Conservation (phyloP, 2,329 filamentous ascomycete genomes). For the Fusarium denticulatum region DNA sequence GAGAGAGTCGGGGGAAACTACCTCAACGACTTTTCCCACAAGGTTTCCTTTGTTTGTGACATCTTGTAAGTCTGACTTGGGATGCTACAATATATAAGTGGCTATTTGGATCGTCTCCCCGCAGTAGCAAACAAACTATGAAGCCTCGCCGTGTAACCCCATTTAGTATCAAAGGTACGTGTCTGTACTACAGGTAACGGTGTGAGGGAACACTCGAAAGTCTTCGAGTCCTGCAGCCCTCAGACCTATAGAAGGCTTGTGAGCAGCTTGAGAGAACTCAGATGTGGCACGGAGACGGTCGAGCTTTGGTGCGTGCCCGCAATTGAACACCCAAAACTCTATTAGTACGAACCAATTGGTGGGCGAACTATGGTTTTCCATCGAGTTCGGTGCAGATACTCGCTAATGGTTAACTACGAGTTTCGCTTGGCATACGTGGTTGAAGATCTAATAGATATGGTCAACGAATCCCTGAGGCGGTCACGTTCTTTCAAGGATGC, state of each 20-base stretch:
- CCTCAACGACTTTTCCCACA: background rate
- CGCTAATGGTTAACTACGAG: background rate
- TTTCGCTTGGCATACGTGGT: background rate
- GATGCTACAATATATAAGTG: background rate
- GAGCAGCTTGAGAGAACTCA: background rate
- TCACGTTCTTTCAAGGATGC: background rate
- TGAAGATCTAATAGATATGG: background rate
- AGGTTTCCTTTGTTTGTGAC: background rate
- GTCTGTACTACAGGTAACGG: slow-evolving; percentile 6
- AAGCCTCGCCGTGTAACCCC: background rate
- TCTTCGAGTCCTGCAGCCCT: background rate
- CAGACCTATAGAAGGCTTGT: background rate
- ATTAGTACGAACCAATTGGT: background rate
- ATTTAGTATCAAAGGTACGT: background rate
- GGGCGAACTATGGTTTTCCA: background rate
- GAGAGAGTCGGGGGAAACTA: background rate
- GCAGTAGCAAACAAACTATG: background rate
- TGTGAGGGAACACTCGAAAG: background rate
- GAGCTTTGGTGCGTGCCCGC: background rate
- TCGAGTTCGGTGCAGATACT: background rate
- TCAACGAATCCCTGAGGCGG: background rate
- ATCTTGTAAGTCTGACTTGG: background rate
- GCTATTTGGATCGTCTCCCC: background rate
- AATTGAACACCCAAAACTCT: background rate
- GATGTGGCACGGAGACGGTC: slow-evolving; percentile 5